phyloP scores from a whole-genome alignment of 2,329 filamentous ascomycete genomes.

The Tolypocladium sp. region DNA sequence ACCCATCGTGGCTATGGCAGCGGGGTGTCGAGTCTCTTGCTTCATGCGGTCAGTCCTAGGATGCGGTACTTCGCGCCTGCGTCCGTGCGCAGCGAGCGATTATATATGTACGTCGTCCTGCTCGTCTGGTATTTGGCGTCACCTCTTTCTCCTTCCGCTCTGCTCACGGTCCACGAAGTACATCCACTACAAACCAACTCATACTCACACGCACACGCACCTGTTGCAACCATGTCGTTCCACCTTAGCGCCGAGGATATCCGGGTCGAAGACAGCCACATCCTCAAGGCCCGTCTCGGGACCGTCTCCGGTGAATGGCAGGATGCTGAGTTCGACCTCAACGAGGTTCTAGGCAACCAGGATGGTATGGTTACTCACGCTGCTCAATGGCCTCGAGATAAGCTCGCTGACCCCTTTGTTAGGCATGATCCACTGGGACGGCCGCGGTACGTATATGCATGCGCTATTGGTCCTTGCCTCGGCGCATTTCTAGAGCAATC shows the following conservation, averaged over 20 bases:
- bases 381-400: background rate
- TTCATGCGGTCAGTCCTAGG: background rate
- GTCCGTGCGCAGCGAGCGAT: background rate
- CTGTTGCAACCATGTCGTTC: background rate
- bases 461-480: background rate
- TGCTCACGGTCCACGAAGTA: background rate
- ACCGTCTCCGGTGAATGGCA: background rate
- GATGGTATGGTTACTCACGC: background rate
- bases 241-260: background rate
- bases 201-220: background rate
- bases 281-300: background rate
- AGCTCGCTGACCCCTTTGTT: background rate
- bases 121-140: too few species aligned
- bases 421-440: background rate
- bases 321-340: background rate
- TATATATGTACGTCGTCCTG: background rate
- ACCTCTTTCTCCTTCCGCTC: background rate
- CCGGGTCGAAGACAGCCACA: background rate
- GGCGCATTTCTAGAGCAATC: background rate
- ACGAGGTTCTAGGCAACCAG: background rate
- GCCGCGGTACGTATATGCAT: background rate
- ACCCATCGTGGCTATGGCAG: background rate
- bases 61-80: background rate
- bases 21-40: background rate
- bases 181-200: background rate